Evolutionary conservation across 2,329 filamentous ascomycete genomes (phyloP).

Genomic region (Colletotrichum lentis): DNA sequence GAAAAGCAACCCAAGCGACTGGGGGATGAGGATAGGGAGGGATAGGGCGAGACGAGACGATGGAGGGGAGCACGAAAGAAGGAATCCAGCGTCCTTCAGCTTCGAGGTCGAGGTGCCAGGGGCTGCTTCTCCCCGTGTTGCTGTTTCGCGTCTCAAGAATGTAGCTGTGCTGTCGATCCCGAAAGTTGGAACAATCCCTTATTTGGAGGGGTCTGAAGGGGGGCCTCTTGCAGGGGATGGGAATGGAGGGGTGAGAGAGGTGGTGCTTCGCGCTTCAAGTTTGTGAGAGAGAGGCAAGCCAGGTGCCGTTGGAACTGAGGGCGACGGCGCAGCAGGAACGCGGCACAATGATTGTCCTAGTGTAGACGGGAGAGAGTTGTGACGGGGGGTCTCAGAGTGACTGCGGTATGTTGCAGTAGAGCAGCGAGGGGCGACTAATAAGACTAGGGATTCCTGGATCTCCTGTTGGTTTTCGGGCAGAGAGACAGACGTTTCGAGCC

Average conservation of each 20-base stretch:
- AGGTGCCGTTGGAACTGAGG: slow-evolving; percentile 14
- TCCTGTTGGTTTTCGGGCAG: slow-evolving; percentile 7
- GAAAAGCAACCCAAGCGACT: neutral
- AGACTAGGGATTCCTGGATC: slow-evolving; percentile 17
- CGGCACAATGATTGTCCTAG: slow-evolving; percentile 28
- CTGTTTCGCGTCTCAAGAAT: slow-evolving; percentile 36
- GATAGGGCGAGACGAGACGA: slow-evolving; percentile 21
- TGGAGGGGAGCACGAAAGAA: neutral
- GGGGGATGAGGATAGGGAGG: neutral
- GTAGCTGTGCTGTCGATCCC: slow-evolving; percentile 34
- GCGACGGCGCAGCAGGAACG: slow-evolving; percentile 25
- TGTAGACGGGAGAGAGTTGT: neutral
- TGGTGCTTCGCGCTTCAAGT: slow-evolving; percentile 36
- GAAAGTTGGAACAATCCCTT: slow-evolving; percentile 32
- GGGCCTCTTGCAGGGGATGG: slow-evolving; percentile 24
- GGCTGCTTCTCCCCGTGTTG: slow-evolving; percentile 31
- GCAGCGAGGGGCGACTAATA: slow-evolving; percentile 3
- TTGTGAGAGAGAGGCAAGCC: slow-evolving; percentile 13
- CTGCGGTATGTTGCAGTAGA: slow-evolving; percentile 2
- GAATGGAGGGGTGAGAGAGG: slow-evolving; percentile 35
- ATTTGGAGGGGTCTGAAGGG: slow-evolving; percentile 37
- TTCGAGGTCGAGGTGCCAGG: slow-evolving; percentile 34
- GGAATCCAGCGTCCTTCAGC: slow-evolving; percentile 22
- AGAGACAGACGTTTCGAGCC: neutral
- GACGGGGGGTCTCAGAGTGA: neutral